phyloP scores from a whole-genome alignment of 2,329 filamentous ascomycete genomes.

The Coniochaeta pulveracea region DNA sequence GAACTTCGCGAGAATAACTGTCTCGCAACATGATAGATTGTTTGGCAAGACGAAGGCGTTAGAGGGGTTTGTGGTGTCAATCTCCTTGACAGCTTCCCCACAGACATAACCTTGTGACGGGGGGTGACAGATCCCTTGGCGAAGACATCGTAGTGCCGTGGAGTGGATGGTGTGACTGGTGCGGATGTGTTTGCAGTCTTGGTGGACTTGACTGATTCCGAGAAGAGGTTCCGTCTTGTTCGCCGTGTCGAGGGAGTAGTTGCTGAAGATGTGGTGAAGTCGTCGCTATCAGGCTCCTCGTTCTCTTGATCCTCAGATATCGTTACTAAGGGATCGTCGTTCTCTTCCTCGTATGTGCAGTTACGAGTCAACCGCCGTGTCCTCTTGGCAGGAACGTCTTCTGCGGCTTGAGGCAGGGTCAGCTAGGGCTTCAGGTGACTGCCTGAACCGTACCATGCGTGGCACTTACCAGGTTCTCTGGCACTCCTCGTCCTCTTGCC shows the following conservation, averaged over 20 bases:
- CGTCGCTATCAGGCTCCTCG: constrained; percentile 20
- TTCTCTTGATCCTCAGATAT: constrained; percentile 31
- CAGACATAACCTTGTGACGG: constrained; percentile 69
- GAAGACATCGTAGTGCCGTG: constrained; percentile 70
- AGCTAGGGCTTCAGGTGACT: constrained; percentile 5
- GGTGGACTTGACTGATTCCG: constrained; percentile 10
- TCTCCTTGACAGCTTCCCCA: constrained; percentile 64
- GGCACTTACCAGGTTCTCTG: constrained; percentile 9
- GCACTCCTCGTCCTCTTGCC: constrained; percentile 20
- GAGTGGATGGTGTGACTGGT: constrained; percentile 59
- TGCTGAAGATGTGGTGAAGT: constrained; percentile 13
- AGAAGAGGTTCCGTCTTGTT: constrained; percentile 6
- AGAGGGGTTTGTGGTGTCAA: constrained; percentile 65
- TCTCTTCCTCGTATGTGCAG: constrained; percentile 47
- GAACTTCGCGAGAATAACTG: constrained; percentile 78
- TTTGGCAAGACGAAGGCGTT: constrained; percentile 57
- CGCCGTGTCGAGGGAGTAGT: constrained; percentile 10
- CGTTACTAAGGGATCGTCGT: constrained; percentile 42
- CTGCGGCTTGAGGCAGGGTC: constrained; percentile 8
- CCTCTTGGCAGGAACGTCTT: constrained; percentile 29
- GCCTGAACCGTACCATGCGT: background rate
- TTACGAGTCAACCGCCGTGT: constrained; percentile 30
- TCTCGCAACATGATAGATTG: constrained; percentile 77
- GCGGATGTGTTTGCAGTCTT: constrained; percentile 21
- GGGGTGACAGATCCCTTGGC: constrained; percentile 66